A percentile compares a stretch with the other conserved stretches of the same genome.
These are phyloP conservation scores for Iberis pinnata DNA, from an alignment of 345 rosid genomes.

Conservation along the genomic window DNA sequence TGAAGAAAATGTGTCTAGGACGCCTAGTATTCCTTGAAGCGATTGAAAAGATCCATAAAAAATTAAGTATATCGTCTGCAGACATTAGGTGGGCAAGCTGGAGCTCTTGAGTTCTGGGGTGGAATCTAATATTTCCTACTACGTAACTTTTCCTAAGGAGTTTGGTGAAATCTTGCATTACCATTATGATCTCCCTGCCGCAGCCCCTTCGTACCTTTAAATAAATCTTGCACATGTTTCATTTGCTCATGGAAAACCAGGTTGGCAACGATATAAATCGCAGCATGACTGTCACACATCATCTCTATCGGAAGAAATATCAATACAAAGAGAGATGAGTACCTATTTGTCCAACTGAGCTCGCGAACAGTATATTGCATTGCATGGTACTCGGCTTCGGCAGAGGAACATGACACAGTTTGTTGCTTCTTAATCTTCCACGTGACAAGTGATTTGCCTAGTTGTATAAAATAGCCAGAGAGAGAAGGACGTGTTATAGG, in stretches of 20 bases:
- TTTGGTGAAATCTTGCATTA: no score
- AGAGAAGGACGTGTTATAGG: not conserved
- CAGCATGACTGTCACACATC: not conserved
- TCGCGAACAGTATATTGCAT: not conserved
- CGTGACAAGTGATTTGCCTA: not conserved
- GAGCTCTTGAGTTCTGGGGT: no score
- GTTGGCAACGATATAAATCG: not conserved
- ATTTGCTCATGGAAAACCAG: not conserved
- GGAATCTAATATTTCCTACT: no score
- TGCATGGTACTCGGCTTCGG: not conserved
- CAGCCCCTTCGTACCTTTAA: no score
- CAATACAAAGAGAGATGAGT: not conserved
- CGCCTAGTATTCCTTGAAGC: no score
- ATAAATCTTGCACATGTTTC: no score
- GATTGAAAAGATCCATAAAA: no score
- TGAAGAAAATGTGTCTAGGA: no score
- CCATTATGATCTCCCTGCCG: no score
- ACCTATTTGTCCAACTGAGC: not conserved
- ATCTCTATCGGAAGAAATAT: accelerated
- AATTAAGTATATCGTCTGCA: no score
- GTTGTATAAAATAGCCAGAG: not conserved
- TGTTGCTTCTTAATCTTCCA: not conserved
- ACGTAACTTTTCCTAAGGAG: no score
- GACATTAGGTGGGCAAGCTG: no score
- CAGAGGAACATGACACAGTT: not conserved